Conservation (phyloP, 78 protist genomes). For the Bodo saltans region DNA sequence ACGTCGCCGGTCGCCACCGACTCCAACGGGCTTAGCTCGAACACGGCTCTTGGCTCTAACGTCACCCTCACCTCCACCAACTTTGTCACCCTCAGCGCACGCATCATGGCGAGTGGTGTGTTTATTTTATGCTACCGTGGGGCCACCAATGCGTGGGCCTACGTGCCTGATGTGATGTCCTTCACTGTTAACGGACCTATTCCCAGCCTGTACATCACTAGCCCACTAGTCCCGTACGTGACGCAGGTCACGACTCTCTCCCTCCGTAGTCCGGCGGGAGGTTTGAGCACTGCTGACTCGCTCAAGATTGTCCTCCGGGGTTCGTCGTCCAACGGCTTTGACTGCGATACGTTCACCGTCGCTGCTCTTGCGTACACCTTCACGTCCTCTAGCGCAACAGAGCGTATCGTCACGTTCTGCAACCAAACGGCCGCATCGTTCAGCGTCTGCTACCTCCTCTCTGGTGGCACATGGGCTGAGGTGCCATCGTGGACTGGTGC, state of each 20-base stretch:
- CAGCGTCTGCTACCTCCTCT: neutral
- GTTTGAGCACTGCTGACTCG: neutral
- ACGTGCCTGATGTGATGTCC: neutral
- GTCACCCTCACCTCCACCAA: neutral
- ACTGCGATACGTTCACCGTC: neutral
- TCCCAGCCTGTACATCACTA: too few relatives aligned
- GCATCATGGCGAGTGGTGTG: neutral
- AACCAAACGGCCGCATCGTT: neutral
- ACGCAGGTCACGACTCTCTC: neutral
- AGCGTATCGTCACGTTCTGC: neutral
- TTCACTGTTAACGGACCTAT: too few relatives aligned
- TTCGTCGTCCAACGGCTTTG: neutral
- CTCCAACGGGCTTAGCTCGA: neutral
- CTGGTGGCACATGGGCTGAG: neutral
- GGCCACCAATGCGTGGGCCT: neutral
- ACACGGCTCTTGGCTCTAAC: neutral
- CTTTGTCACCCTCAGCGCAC: neutral
- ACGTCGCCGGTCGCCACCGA: neutral
- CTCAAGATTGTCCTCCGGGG: neutral
- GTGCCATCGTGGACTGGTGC: too few relatives aligned
- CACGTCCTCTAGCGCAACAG: neutral
- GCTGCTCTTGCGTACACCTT: neutral
- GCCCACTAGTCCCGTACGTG: too few relatives aligned
- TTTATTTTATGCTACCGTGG: neutral
- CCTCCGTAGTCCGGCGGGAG: neutral